phyloP scores from a whole-genome alignment of 2,329 filamentous ascomycete species.

The Neonectria faginata region DNA sequence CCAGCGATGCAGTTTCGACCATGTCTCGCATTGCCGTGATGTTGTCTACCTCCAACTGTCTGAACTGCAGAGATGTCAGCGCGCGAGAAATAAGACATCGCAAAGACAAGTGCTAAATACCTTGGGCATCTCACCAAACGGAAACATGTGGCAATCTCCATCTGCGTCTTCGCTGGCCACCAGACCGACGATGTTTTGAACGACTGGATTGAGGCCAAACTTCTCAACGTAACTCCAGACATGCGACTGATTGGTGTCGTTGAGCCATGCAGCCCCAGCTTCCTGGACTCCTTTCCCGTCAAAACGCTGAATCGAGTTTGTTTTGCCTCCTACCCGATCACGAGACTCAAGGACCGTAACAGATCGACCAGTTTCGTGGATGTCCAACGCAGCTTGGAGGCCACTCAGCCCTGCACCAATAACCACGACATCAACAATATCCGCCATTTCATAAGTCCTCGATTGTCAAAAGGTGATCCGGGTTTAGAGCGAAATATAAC shows the following conservation, averaged over 20 bases:
- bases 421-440: constrained; percentile 3
- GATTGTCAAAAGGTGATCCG: too few species aligned
- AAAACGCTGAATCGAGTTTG: not conserved
- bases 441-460: not conserved
- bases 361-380: constrained; percentile 17
- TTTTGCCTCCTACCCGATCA: constrained; percentile 25
- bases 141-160: constrained; percentile 24
- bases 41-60: constrained; percentile 1
- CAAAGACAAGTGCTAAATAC: not conserved
- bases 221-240: constrained; percentile 20
- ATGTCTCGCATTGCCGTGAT: constrained; percentile 1
- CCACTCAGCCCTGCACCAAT: constrained; percentile 16
- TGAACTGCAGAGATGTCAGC: constrained; percentile 1
- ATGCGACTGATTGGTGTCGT: constrained; percentile 24
- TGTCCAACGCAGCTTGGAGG: constrained; percentile 24
- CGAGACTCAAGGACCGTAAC: constrained; percentile 18
- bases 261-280: constrained; percentile 22
- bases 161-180: constrained; percentile 18
- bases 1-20: constrained; percentile 6
- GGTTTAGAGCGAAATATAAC: not conserved
- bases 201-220: constrained; percentile 16
- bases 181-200: constrained; percentile 7
- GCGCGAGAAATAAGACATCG: too few species aligned
- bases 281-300: constrained; percentile 17
- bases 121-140: constrained; percentile 13